Base-by-base conservation (phyloP, 169 alveolate species). In the Plasmodium gallinaceum region DNA sequence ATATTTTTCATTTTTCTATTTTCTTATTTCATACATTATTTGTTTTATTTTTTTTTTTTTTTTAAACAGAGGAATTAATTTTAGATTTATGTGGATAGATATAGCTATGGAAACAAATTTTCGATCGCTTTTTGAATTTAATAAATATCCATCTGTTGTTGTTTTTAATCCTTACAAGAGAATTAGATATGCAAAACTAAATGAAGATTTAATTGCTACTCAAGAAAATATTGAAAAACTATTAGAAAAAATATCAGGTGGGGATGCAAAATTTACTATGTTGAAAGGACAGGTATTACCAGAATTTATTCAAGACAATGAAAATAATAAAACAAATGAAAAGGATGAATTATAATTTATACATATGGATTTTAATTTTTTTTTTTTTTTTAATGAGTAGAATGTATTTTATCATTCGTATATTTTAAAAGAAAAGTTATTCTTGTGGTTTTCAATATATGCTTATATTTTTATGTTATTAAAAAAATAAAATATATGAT, bases 21-120 rank as follows among this genome's bases (percentile, higher is more conserved):
- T 42, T n/a, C 7, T 26, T 7, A 14, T 39, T 42, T 39, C 2
- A 39, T 66, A 3, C 16, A 20, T 66, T 2, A 26, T 62, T 7
- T 22, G 4, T 24, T 18, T 69, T 0, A 18, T 45, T 46, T 43
- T 69, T 42, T 69, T 42, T 69, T 8, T 14, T 54, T 43, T 26
- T 43, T 58, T 24, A n/a, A 16, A 71, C 74, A 94, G 95, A 52
- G 97, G 97, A 0, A 74, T 93, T 10, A 92, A 78, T 42, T 94
- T 94, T 69, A 92, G 94, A 73, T 96, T 96, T 95, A 95, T 96
- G 97, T 96, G 97, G 97, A 94, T 96, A 90, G 93, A 96, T 76
- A 73, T 94, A 37, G 93, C 80, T 12, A 89, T 88, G 16, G 98
- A 96, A 78, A 75, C 54, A 18, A 95, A 92, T 37, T 96, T 93